Evolutionary conservation across 495 filamentous ascomycete species (phyloP).

Genomic region (Trichoderma erinaceum): DNA sequence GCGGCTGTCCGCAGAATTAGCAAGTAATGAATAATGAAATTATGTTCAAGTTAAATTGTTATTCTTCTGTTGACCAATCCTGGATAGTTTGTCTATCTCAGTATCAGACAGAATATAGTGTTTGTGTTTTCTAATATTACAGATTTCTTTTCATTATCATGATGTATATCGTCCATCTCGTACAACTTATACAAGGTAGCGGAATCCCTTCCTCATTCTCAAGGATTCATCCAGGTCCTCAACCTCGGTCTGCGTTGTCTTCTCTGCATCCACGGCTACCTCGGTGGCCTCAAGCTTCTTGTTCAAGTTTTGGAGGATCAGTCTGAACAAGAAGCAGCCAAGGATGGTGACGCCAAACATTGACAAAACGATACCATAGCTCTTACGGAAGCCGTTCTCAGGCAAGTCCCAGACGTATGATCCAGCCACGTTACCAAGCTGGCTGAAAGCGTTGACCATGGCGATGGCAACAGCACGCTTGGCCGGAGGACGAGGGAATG

Average conservation of each 20-base stretch:
- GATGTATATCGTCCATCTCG: neutral
- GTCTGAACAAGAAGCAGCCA: slow-evolving; percentile 41
- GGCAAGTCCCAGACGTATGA: slow-evolving; percentile 62
- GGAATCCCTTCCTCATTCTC: slow-evolving; percentile 24
- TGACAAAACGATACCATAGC: slow-evolving; percentile 51
- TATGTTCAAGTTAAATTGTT: neutral
- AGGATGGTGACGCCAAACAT: slow-evolving; percentile 56
- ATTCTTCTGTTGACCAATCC: neutral
- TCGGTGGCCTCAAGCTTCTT: slow-evolving; percentile 55
- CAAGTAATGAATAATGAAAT: neutral
- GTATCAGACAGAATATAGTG: neutral
- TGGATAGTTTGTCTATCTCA: neutral
- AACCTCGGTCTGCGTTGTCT: slow-evolving; percentile 21
- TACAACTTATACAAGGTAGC: slow-evolving; percentile 26
- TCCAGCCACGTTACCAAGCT: slow-evolving; percentile 65
- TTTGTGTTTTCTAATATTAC: neutral
- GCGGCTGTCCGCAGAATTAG: neutral
- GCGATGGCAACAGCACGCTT: slow-evolving; percentile 80
- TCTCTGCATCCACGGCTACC: slow-evolving; percentile 21
- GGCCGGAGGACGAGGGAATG: slow-evolving; percentile 72
- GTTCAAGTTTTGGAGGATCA: slow-evolving; percentile 59
- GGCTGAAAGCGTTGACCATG: slow-evolving; percentile 72
- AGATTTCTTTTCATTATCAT: neutral
- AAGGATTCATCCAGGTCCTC: slow-evolving; percentile 22
- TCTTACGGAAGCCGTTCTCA: slow-evolving; percentile 35